Evolutionary conservation across 2,329 filamentous ascomycete genomes (phyloP).

Genomic region (Arthroderma sp.): DNA sequence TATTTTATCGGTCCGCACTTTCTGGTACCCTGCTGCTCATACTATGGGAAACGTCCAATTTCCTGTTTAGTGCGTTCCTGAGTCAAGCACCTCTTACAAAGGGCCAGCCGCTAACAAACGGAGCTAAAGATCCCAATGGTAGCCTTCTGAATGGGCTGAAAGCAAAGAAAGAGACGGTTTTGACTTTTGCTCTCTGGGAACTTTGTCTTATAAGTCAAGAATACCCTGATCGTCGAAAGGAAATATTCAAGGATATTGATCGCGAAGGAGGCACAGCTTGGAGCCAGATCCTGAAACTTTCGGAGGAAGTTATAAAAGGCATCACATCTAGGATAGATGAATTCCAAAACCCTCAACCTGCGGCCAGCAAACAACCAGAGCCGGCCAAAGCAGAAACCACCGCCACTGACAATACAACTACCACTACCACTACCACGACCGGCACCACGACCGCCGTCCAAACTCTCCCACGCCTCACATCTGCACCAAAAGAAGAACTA

Average conservation of each 20-base stretch:
- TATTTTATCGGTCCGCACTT: slow-evolving; percentile 43
- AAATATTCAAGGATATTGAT: slow-evolving; percentile 78
- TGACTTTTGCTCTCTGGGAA: slow-evolving; percentile 85
- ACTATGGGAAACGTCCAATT: slow-evolving; percentile 66
- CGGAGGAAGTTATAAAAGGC: slow-evolving; percentile 54
- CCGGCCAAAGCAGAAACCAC: slow-evolving; percentile 10
- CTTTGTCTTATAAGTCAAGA: slow-evolving; percentile 64
- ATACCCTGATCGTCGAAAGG: slow-evolving; percentile 61
- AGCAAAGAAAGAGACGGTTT: slow-evolving; percentile 65
- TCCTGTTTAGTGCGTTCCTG: slow-evolving; percentile 68
- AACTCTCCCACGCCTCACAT: slow-evolving; percentile 37
- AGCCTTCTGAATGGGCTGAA: slow-evolving; percentile 74
- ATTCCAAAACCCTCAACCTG: slow-evolving; percentile 36
- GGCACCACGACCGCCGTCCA: slow-evolving; percentile 28
- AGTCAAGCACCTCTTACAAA: slow-evolving; percentile 72
- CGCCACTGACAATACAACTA: too few relatives aligned
- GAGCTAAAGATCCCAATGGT: slow-evolving; percentile 83
- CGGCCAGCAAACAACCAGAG: slow-evolving; percentile 13
- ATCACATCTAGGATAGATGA: slow-evolving; percentile 56
- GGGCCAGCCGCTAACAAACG: slow-evolving; percentile 65
- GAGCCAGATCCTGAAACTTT: slow-evolving; percentile 61
- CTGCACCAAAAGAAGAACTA: slow-evolving; percentile 35
- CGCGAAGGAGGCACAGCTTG: slow-evolving; percentile 67
- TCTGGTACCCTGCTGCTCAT: slow-evolving; percentile 56
- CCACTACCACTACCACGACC: slow-evolving; percentile 14